These are phyloP conservation scores for Populus trichocarpa DNA, from an alignment of 441 rosid genomes.

Conservation along the genomic window DNA sequence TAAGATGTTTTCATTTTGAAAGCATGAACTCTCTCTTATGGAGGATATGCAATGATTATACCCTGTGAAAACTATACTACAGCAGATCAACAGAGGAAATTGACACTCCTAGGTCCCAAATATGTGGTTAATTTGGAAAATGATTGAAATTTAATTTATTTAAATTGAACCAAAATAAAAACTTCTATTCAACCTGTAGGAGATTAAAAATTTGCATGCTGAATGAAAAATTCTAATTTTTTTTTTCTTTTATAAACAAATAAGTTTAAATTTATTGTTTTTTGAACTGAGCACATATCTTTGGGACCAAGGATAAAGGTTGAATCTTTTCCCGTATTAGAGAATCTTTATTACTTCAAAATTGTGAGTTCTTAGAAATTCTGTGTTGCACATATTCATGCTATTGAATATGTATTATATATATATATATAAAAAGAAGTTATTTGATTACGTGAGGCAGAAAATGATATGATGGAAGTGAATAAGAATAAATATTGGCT, in stretches of 20 bases:
- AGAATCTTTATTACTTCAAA: not conserved
- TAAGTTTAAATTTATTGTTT: not conserved
- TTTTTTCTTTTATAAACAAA: not conserved
- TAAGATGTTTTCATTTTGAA: not conserved
- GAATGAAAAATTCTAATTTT: not conserved
- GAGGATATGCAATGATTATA: constrained; percentile 4
- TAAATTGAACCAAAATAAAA: no score
- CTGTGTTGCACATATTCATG: not conserved
- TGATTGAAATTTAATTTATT: not conserved
- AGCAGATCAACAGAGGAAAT: not conserved
- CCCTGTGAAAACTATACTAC: not conserved
- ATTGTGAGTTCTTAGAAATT: not conserved
- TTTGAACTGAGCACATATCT: not conserved
- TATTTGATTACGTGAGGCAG: not conserved
- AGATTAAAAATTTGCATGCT: not conserved
- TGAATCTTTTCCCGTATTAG: not conserved
- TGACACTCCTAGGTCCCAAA: not conserved
- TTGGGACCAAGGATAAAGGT: not conserved
- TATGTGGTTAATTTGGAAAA: not conserved
- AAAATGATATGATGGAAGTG: not conserved
- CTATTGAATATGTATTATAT: no score
- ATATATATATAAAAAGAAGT: no score
- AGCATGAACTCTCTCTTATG: not conserved
- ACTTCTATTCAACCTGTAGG: not conserved
- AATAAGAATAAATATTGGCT: not conserved